phyloP scores from a whole-genome alignment of 2,329 filamentous ascomycete genomes.

The Neurospora sp. region DNA sequence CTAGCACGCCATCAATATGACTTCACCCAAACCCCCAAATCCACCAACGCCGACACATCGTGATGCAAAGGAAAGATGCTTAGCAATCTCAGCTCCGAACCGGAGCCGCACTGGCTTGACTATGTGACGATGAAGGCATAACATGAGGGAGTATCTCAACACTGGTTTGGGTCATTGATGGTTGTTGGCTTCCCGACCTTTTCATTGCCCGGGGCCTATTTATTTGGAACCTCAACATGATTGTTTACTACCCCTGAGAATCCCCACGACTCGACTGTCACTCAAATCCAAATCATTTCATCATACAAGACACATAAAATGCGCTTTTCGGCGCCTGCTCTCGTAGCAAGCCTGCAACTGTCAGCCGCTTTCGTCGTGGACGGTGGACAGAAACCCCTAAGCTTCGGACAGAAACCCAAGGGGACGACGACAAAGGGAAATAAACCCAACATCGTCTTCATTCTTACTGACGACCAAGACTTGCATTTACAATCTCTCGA shows the following conservation, averaged over 20 bases:
- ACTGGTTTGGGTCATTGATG: not conserved
- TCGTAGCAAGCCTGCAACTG: conserved; percentile 11
- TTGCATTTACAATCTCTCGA: conserved; percentile 47
- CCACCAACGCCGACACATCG: not conserved
- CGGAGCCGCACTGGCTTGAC: not conserved
- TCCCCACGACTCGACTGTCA: not conserved
- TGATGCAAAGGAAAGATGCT: not conserved
- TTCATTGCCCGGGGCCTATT: not conserved
- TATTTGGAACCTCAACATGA: not conserved
- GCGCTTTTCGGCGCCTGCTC: conserved; percentile 10
- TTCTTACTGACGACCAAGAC: conserved; percentile 58
- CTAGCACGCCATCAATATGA: not conserved
- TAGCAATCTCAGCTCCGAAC: not conserved
- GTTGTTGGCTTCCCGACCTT: not conserved
- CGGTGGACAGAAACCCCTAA: conserved; percentile 10
- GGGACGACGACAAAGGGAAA: conserved; percentile 3
- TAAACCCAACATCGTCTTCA: conserved; percentile 48
- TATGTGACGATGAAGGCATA: not conserved
- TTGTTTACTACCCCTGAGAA: not conserved
- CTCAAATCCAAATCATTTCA: not conserved
- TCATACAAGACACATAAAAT: conserved; percentile 1
- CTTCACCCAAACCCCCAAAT: not conserved
- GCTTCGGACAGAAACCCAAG: not conserved
- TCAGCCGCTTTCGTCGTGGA: conserved; percentile 1
- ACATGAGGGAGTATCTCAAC: not conserved